A percentile compares a stretch with the other conserved stretches of the same genome.
These are phyloP conservation scores for Coemansia sp. DNA, from an alignment of 192 early-diverging fungal genomes.

Conservation along the genomic window DNA sequence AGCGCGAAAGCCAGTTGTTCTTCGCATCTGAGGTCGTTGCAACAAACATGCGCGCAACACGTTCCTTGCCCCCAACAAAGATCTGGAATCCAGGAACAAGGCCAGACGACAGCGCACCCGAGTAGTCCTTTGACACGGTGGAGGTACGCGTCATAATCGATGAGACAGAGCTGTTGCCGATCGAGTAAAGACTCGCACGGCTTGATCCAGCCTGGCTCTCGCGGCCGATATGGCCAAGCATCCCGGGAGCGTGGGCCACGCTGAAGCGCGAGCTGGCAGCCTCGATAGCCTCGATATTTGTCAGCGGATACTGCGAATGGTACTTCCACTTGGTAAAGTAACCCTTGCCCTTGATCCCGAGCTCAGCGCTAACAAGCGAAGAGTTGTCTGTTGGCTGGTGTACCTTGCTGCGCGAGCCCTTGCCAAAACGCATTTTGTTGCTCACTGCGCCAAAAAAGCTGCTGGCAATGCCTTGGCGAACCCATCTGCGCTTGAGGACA, in stretches of 20 bases:
- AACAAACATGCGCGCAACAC: conserved; percentile 57
- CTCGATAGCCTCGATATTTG: conserved; percentile 61
- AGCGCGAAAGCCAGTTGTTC: conserved; percentile 57
- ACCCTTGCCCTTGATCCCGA: conserved; percentile 55
- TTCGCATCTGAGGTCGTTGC: conserved; percentile 54
- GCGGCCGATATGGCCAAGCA: conserved; percentile 40
- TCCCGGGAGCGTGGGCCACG: conserved; percentile 40
- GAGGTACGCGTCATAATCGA: conserved; percentile 58
- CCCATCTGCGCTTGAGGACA: conserved; percentile 69
- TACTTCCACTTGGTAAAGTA: conserved; percentile 74
- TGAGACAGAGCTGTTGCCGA: conserved; percentile 55
- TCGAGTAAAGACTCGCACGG: conserved; percentile 54
- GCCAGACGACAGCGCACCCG: conserved; percentile 53
- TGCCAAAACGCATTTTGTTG: conserved; percentile 56
- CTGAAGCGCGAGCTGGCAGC: conserved; percentile 59
- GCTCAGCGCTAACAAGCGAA: conserved; percentile 57
- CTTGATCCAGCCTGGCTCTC: conserved; percentile 49
- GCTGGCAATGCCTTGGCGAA: conserved; percentile 53
- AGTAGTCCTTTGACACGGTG: conserved; percentile 57
- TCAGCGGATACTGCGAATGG: conserved; percentile 60
- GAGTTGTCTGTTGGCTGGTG: conserved; percentile 46
- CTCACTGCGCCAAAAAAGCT: conserved; percentile 58
- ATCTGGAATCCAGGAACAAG: conserved; percentile 57
- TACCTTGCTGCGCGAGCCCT: conserved; percentile 38
- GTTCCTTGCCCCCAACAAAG: conserved; percentile 54